Percentiles rank a stretch among this genome's conserved stretches.
phyloP scores from a whole-genome alignment of 2,329 filamentous ascomycete genomes.

The Penicillium sp. region DNA sequence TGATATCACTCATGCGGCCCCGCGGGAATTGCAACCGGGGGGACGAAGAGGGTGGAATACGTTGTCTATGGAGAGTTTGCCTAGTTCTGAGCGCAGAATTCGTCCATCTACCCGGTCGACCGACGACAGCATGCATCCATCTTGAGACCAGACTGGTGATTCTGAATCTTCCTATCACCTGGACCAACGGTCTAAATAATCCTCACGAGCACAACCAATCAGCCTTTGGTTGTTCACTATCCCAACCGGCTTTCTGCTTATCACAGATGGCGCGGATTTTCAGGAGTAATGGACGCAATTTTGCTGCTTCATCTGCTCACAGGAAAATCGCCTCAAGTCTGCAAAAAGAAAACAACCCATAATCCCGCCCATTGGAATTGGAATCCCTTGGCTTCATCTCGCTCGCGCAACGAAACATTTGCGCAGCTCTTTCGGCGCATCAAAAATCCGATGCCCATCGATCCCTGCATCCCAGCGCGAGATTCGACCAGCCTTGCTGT shows the following conservation, averaged over 20 bases:
- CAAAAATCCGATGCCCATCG: neutral
- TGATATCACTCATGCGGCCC: slow-evolving; percentile 41
- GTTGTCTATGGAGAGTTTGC: slow-evolving; percentile 33
- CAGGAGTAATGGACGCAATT: no score
- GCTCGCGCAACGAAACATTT: neutral
- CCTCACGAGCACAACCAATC: no score
- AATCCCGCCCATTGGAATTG: neutral
- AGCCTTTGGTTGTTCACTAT: neutral
- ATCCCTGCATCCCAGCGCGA: neutral
- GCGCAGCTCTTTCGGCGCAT: neutral
- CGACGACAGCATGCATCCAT: slow-evolving; percentile 16
- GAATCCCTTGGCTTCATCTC: neutral
- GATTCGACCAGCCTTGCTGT: neutral
- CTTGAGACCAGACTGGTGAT: slow-evolving; percentile 13
- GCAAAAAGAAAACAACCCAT: neutral
- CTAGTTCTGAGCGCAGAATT: slow-evolving; percentile 26
- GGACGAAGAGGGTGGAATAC: slow-evolving; percentile 24
- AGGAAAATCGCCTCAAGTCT: neutral
- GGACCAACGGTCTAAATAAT: neutral
- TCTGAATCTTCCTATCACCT: neutral
- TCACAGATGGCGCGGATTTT: no score
- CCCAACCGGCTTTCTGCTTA: neutral
- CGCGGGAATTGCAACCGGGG: slow-evolving; percentile 12
- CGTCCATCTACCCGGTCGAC: slow-evolving; percentile 20
- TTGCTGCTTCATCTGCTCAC: neutral